phyloP scores from a whole-genome alignment of 2,329 filamentous ascomycete species.

The Penicillium griseofulvum region DNA sequence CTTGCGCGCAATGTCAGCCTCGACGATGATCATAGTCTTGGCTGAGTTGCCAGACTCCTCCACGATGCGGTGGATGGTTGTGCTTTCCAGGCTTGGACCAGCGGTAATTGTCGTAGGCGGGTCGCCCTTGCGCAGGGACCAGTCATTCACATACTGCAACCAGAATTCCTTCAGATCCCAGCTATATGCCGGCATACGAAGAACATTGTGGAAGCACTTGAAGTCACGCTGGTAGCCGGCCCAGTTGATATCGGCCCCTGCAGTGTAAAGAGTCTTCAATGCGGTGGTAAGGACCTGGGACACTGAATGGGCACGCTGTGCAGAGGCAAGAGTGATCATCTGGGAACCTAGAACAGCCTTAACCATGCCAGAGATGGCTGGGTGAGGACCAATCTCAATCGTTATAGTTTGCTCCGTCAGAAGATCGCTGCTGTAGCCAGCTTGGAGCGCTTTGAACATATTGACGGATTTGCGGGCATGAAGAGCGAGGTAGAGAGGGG shows the following conservation, averaged over 20 bases:
- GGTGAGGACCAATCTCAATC: no score
- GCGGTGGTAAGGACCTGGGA: no score
- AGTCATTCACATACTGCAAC: not conserved
- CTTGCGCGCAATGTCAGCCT: slow-evolving; percentile 16
- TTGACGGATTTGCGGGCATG: no score
- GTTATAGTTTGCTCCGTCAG: no score
- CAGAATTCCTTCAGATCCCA: not conserved
- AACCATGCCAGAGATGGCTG: no score
- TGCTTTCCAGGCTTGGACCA: not conserved
- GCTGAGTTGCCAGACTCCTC: not conserved
- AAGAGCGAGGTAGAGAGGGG: no score
- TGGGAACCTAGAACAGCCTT: no score
- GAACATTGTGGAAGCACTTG: not conserved
- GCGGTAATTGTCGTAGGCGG: no score
- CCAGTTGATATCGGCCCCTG: not conserved
- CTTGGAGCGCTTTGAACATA: no score
- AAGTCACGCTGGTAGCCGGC: not conserved
- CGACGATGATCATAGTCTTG: slow-evolving; percentile 7
- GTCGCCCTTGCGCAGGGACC: not conserved
- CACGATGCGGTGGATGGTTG: not conserved
- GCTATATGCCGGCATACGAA: not conserved
- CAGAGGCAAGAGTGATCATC: no score
- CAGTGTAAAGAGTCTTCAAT: not conserved
- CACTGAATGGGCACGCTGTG: no score
- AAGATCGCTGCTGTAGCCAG: no score